Conservation (phyloP, 2,329 filamentous ascomycete species). For the Onygenales sp. region DNA sequence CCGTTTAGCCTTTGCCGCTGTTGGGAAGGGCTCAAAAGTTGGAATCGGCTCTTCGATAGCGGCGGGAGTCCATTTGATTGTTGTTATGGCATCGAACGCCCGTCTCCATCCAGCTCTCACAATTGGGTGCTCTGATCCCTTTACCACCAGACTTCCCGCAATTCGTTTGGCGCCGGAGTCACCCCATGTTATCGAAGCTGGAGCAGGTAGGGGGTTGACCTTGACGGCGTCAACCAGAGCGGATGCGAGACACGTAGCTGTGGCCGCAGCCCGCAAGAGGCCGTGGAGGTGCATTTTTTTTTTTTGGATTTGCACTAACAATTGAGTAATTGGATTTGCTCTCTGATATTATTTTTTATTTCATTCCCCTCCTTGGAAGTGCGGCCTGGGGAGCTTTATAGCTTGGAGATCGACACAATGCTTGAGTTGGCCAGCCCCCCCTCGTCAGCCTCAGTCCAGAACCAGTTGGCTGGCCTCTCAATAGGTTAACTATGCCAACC, state of each 20-base stretch:
- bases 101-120: constrained; percentile 42
- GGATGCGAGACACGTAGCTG: background rate
- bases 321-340: background rate
- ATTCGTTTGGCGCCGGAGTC: constrained; percentile 40
- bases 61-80: constrained; percentile 45
- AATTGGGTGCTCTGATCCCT: constrained; percentile 27
- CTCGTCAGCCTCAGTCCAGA: too few relatives aligned
- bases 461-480: too few relatives aligned
- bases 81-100: constrained; percentile 37
- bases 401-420: too few relatives aligned
- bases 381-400: too few relatives aligned
- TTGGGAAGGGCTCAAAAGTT: constrained; percentile 44
- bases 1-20: constrained; percentile 23
- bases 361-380: too few relatives aligned
- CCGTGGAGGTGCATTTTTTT: background rate
- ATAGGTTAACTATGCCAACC: too few relatives aligned
- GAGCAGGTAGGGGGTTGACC: constrained; percentile 47
- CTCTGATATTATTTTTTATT: too few relatives aligned
- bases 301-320: background rate
- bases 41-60: constrained; percentile 44
- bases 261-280: background rate
- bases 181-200: constrained; percentile 44
- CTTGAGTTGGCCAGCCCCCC: too few relatives aligned
- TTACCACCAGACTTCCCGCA: constrained; percentile 28
- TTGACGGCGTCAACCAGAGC: constrained; percentile 25